Conservation (phyloP, 805 yeast species). For the Cyberlindnera maritima region DNA sequence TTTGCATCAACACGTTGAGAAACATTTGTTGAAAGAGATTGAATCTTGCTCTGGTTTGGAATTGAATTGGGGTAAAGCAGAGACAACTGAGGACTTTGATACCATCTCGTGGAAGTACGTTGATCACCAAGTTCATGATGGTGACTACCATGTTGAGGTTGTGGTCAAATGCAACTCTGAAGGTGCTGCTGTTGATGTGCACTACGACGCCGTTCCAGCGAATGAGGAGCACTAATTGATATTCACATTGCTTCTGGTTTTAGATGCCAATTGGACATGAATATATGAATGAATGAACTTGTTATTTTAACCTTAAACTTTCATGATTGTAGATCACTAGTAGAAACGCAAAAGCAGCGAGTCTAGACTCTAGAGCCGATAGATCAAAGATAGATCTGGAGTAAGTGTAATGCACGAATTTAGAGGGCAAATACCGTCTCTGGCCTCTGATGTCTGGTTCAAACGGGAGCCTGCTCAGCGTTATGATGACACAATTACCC, state of each 20-base stretch:
- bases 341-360: too few relatives aligned
- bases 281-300: neutral
- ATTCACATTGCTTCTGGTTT: too few relatives aligned
- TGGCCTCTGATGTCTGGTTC: too few relatives aligned
- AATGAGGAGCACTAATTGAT: slow-evolving; percentile 1
- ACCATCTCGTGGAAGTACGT: slow-evolving; percentile 60
- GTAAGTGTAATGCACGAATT: too few relatives aligned
- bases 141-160: slow-evolving; percentile 64
- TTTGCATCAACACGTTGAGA: slow-evolving; percentile 70
- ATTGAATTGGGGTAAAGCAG: slow-evolving; percentile 49
- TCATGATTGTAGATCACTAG: too few relatives aligned
- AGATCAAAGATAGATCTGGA: too few relatives aligned
- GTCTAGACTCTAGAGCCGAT: too few relatives aligned
- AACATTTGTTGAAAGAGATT: slow-evolving; percentile 68
- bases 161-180: slow-evolving; percentile 64
- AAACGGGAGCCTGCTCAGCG: too few relatives aligned
- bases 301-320: too few relatives aligned
- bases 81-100: slow-evolving; percentile 44
- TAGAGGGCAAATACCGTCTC: too few relatives aligned
- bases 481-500: too few relatives aligned
- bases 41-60: slow-evolving; percentile 53
- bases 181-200: slow-evolving; percentile 65
- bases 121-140: slow-evolving; percentile 52
- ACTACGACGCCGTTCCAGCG: slow-evolving; percentile 48
- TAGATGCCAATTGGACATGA: neutral